Base-by-base conservation (phyloP, 176 grass and related monocot species). In the Alloteropsis semialata region DNA sequence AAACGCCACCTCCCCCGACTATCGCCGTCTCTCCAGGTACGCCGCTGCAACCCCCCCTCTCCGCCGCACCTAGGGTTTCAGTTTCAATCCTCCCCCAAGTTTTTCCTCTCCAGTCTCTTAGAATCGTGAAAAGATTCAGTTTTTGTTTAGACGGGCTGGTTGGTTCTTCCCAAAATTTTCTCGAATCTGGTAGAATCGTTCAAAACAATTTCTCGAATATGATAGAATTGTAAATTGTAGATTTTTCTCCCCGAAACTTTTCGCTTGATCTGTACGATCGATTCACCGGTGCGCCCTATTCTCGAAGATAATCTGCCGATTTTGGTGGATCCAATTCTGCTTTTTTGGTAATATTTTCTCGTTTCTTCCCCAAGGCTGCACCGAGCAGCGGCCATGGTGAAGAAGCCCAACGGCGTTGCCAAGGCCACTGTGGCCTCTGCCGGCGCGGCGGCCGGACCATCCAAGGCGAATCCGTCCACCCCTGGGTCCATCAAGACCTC, bases 341-440 rank as follows among this genome's bases (percentile, higher is more conserved):
- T 29, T 53, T 72, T 73, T 19, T 73, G 37, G 37, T 88, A 5
- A 38, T 46, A 56, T 61, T 77, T 43, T 77, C 15, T 78, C 81
- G 73, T 77, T 77, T 83, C 57, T 55, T 51, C 43, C 30, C 34
- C 54, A 30, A 44, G 73, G 59, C 45, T 65, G 46, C 45, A 64
- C 46, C 5, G 9, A 49, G 56, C 53, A 76, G 46, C 65, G 53
- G n/a, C 48, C 73, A 82, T 78, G 78, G 84, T 86, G 78, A 90
- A 82, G 83, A 71, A 42, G 39, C 73, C 76, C 13, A 48, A 19
- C 15, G 68, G 8, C 27, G 56, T 48, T 15, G 81, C 48, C 60
- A 75, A 75, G 80, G 60, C 33, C 45, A 39, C 36, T 76, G 69
- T n/a, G 49, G 15, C 70, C 54, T 42, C 76, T 51, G 44, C 71